Evolutionary conservation across 768 basidiomycete genomes (phyloP).

Genomic region (Lentinula edodes): DNA sequence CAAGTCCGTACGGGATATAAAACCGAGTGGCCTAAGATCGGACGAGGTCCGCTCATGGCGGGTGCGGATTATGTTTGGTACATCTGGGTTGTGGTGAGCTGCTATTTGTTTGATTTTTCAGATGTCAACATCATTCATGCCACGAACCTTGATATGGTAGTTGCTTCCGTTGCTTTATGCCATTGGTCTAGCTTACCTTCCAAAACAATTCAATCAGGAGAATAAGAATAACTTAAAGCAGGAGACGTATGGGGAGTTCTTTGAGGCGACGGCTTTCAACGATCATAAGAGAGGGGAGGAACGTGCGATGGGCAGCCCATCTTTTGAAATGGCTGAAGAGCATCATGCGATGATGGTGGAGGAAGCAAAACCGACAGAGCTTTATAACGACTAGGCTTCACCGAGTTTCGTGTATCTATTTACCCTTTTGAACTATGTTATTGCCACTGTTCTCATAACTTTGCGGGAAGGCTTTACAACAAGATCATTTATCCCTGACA

Average conservation of each 20-base stretch:
- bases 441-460: too few relatives aligned
- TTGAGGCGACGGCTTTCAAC: not conserved
- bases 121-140: not conserved
- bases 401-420: too few relatives aligned
- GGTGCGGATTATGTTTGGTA: constrained; percentile 33
- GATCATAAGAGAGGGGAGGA: not conserved
- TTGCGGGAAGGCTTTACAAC: too few relatives aligned
- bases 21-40: constrained; percentile 46
- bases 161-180: constrained; percentile 37
- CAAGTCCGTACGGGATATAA: constrained; percentile 43
- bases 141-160: constrained; percentile 18
- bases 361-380: not conserved
- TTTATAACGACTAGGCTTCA: not conserved
- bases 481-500: too few relatives aligned
- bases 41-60: constrained; percentile 29
- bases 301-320: not conserved
- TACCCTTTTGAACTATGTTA: too few relatives aligned
- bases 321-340: not conserved
- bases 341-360: not conserved
- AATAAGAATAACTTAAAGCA: not conserved
- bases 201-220: constrained; percentile 44
- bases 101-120: not conserved
- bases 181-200: constrained; percentile 36
- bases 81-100: constrained; percentile 43
- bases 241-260: not conserved